Base-by-base conservation (phyloP, 129 eudicot genomes). In the Saposhnikovia divaricata region DNA sequence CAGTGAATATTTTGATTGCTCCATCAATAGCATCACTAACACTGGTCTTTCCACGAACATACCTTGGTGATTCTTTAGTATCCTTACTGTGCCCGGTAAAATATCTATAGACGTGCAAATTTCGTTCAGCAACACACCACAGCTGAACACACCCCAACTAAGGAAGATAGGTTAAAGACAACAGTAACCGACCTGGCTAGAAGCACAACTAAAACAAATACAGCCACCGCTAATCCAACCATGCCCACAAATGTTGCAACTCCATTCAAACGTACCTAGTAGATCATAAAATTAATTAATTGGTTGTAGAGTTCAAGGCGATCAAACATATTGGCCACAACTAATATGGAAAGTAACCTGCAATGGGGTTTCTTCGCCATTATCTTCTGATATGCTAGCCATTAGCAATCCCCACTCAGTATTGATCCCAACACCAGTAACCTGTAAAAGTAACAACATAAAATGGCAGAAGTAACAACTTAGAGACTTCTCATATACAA, bases 381-480 rank as follows among this genome's bases (percentile, higher is more conserved):
- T 94, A 83, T 94, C 98, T 87, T 94, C 98, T 14, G 98, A 90
- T 77, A 94, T 94, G 80, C 98, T 94, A 45, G 98, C 97, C 98
- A 94, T 94, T 70, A 94, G 96, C 83, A 94, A 82, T 79, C 98
- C 98, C 98, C 98, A 94, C 81, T 94, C 98, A 39, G 98, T 94
- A 84, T 94, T 94, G 79, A 92, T 87, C 53, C 98, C 98, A 85
- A 94, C 98, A 63, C 93, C 84, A 4, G 96, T 92, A 34, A 94
- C 97, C 98, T 94, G 83, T 19, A 44, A 10, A 68, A 72, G n/a
- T 61, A 25, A 31, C 8, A 83, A 72, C 51, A 34, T 28, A 28
- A 2, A 73, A 34, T 42, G n/a, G 50, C 44, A 47, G 44, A 70
- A 31, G 2, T 28, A 68, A 79, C 25, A 46, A 31, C 43, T 10